Evolutionary conservation across 1,284 basidiomycete genomes (phyloP).

Genomic region (Leccinum angustisporum): DNA sequence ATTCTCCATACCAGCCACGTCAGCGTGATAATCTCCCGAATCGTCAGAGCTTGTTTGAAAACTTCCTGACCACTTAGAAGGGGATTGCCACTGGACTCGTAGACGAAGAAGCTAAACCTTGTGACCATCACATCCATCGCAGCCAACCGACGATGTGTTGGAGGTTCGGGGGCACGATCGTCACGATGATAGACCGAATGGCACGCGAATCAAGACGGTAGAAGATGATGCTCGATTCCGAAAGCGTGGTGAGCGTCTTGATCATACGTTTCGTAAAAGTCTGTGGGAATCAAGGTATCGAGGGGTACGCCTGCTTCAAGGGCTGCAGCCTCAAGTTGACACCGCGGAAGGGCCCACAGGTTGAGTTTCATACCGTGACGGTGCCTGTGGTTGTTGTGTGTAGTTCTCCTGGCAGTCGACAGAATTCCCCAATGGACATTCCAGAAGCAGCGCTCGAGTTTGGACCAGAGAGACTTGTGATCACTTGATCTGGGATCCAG

Average conservation of each 20-base stretch:
- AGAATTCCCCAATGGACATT: constrained; percentile 1
- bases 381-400: constrained; percentile 24
- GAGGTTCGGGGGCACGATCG: constrained; percentile 20
- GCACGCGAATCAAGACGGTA: constrained; percentile 18
- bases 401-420: constrained; percentile 7
- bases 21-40: constrained; percentile 17
- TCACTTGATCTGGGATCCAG: constrained; percentile 28
- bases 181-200: constrained; percentile 26
- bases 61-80: constrained; percentile 14
- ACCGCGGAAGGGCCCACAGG: constrained; percentile 42
- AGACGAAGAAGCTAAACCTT: constrained; percentile 43
- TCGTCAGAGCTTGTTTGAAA: constrained; percentile 15
- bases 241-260: neutral
- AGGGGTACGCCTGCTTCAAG: constrained; percentile 63
- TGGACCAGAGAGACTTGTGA: constrained; percentile 14
- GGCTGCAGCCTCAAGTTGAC: constrained; percentile 62
- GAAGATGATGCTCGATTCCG: neutral
- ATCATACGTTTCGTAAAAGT: constrained; percentile 30
- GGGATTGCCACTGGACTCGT: constrained; percentile 15
- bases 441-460: constrained; percentile 15
- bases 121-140: constrained; percentile 54
- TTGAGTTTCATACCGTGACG: constrained; percentile 50
- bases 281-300: constrained; percentile 45
- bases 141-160: constrained; percentile 42
- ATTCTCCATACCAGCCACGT: constrained; percentile 18